Evolutionary conservation across 2,329 filamentous ascomycete species (phyloP), one percentile per base, ranked within the genome.

Genomic region (Byssothecium circinans): DNA sequence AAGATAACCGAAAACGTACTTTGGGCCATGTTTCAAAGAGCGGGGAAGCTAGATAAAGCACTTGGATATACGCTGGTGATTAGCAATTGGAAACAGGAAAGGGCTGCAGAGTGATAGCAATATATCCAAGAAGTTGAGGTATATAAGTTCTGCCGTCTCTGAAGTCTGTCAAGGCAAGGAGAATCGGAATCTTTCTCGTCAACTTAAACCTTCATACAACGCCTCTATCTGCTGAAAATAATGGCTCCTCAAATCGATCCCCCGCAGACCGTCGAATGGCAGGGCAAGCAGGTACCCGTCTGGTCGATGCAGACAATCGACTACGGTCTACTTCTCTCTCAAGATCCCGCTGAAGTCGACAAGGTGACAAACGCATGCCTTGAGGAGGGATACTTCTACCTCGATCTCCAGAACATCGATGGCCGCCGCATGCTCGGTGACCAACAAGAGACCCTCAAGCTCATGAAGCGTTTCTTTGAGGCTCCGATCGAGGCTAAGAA

Each of bases 381-480:
- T 49, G 70, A 75, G 17, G 74, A 78, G 27, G 80, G 80, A 1
- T 82, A 76, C 72, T 82, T 82, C 66, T 80, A 82, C 61, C 73
- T 82, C 33, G 76, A 82, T 60, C 72, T 82, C 8, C 60, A 76
- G 52, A 72, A 71, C 52, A 78, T 81, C 49, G 79, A 81, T 56
- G 79, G 79, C 52, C 76, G 78, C 49, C 65, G 78, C 38, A 74
- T 80, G 65, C 72, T 81, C 47, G 71, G 74, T 29, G 79, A 82
- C 63, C 74, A 79, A 53, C 71, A 81, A 61, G 74, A 79, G 54
- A 76, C 75, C 2, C 72, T 81, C 23, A 72, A 75, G 52, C 73
- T 81, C 33, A 82, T 82, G 80, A 69, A 80, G 61, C 75, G 75
- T 43, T 82, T 81, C 72, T 82, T 82, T 52, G 75, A 75, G 25